These are phyloP conservation scores for Coniella lustricola DNA, from an alignment of 2,329 filamentous ascomycete genomes.

Conservation along the genomic window DNA sequence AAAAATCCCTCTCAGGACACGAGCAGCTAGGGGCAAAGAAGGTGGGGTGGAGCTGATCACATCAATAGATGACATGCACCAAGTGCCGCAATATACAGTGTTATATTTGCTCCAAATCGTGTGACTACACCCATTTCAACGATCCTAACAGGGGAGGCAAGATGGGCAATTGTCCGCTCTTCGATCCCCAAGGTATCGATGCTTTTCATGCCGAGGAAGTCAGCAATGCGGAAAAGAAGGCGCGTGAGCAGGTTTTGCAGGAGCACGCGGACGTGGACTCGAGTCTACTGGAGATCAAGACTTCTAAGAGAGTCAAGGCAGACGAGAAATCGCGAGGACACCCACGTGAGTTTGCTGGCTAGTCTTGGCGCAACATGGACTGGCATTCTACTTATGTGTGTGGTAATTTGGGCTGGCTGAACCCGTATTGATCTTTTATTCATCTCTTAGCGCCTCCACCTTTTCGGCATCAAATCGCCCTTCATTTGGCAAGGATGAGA, in stretches of 20 bases:
- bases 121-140: constrained; percentile 65
- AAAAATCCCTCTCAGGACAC: too few species aligned
- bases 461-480: too few species aligned
- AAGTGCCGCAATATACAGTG: constrained; percentile 52
- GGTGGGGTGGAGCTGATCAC: constrained; percentile 27
- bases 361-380: too few species aligned
- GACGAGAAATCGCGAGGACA: constrained; percentile 31
- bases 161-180: constrained; percentile 56
- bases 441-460: too few species aligned
- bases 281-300: constrained; percentile 49
- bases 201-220: constrained; percentile 58
- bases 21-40: neutral
- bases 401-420: too few species aligned
- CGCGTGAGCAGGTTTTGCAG: constrained; percentile 45
- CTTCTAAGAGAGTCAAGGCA: constrained; percentile 46
- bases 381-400: too few species aligned
- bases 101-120: constrained; percentile 65
- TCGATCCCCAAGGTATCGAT: constrained; percentile 49
- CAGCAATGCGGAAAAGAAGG: constrained; percentile 50
- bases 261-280: constrained; percentile 55
- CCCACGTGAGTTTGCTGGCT: neutral
- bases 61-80: constrained; percentile 71
- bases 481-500: too few species aligned
- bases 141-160: constrained; percentile 40
- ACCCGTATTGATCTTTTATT: too few species aligned